phyloP scores from a whole-genome alignment of 495 filamentous ascomycete species.

The Chaetomium fimeti region DNA sequence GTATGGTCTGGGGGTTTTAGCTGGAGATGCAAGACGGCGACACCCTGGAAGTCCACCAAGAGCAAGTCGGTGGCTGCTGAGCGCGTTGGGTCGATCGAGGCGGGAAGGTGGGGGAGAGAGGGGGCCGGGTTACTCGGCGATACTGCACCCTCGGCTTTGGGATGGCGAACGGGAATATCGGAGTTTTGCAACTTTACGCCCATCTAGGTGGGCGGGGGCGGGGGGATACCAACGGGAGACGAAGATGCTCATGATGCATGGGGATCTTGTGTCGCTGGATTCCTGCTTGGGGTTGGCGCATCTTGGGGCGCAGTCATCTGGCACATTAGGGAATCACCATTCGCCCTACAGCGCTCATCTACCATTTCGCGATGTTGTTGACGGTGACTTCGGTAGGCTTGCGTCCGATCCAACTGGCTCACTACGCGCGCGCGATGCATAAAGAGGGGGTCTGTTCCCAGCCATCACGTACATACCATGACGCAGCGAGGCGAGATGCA shows the following conservation, averaged over 20 bases:
- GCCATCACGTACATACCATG: no score
- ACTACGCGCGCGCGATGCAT: background rate
- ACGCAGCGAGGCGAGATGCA: background rate
- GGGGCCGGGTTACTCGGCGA: background rate
- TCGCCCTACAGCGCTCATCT: background rate
- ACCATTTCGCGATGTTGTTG: background rate
- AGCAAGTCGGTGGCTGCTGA: constrained; percentile 80
- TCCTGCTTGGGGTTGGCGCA: constrained; percentile 13
- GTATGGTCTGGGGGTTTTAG: constrained; percentile 48
- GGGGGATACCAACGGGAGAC: constrained; percentile 1
- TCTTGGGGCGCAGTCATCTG: constrained; percentile 15
- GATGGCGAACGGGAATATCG: constrained; percentile 7
- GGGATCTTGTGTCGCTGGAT: constrained; percentile 8
- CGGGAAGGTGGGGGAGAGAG: background rate
- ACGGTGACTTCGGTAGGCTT: background rate
- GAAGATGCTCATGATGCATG: background rate
- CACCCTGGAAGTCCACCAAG: constrained; percentile 95
- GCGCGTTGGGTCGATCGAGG: background rate
- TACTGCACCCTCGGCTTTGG: background rate
- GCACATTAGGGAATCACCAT: constrained; percentile 5
- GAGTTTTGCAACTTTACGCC: background rate
- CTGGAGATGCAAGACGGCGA: constrained; percentile 97
- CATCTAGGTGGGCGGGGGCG: background rate
- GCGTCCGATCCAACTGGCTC: background rate
- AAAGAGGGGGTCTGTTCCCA: no score